Evolutionary conservation across 176 grass and related monocot genomes (phyloP), one percentile per base, ranked within the genome.

Genomic region (Lolium rigidum): DNA sequence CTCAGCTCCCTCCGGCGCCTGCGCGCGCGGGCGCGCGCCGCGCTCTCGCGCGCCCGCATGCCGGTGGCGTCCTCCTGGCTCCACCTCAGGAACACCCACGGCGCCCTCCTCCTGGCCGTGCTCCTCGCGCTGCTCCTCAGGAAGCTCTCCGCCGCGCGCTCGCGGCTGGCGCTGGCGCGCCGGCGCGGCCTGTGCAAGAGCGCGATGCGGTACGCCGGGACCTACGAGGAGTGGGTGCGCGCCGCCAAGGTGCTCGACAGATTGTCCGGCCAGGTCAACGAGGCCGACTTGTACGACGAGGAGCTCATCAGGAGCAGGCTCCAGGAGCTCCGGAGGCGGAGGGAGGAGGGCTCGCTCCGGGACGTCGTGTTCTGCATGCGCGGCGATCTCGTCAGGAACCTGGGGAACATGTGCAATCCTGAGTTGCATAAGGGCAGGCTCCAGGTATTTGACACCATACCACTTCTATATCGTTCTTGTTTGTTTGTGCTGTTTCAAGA

Each of bases 331-430:
- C 87, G 78, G 16, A 68, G 84, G 11, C 84, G 94, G 70, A 86
- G 97, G 76, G 73, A 91, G 80, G 93, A 93, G 2, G 96, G 94
- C 6, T 95, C 90, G 14, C 85, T 98, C 65, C 86, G 86, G 85
- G 97, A 98, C 22, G 89, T 96, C 10, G 92, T 99, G 0, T 96
- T 99, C 84, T 95, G 79, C 21, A 95, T 98, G 96, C 93, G 96
- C 47, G 86, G 88, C 7, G 94, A 99, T 86, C 83, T 99, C 2
- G 73, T 96, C 15, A 94, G 97, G 83, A 99, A 96, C 82, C 71
- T 99, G 82, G 97, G 97, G 12, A 99, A 96, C 55, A 91, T 96
- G 97, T 93, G 94, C 44, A 96, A 96, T 70, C 92, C 97, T n/a
- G 97, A 95, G 87, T 87, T 99, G 11, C 94, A 99, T 20, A 99